phyloP scores from a whole-genome alignment of 306 rosid genomes.

The Urtica urens region DNA sequence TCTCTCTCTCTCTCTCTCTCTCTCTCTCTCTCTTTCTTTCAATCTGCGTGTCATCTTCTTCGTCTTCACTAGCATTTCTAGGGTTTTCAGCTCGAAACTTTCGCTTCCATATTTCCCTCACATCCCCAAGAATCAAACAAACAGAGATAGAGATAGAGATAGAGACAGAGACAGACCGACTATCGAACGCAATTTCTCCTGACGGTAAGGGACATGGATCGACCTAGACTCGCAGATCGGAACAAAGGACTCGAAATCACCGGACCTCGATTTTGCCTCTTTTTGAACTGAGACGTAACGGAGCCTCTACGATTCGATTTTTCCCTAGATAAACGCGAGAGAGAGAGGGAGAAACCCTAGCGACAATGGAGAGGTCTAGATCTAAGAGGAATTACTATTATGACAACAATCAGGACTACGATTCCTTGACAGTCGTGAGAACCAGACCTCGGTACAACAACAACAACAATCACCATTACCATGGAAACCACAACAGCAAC shows the following conservation, averaged over 20 bases:
- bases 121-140: slow-evolving; percentile 9
- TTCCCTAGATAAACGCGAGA: too few relatives aligned
- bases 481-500: slow-evolving; percentile 20
- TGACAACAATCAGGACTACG: slow-evolving; percentile 91
- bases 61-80: slow-evolving; percentile 8
- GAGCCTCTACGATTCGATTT: too few relatives aligned
- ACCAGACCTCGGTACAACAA: slow-evolving; percentile 72
- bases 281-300: too few relatives aligned
- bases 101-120: slow-evolving; percentile 5
- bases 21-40: slow-evolving; percentile 1
- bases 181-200: too few relatives aligned
- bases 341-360: slow-evolving; percentile 15
- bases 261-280: slow-evolving; percentile 10
- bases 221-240: too few relatives aligned
- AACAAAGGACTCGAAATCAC: too few relatives aligned
- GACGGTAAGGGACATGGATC: too few relatives aligned
- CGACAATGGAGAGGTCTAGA: slow-evolving; percentile 90
- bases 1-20: slow-evolving; percentile 6
- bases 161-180: not conserved
- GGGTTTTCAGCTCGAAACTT: slow-evolving; percentile 24
- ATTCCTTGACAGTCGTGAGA: slow-evolving; percentile 65
- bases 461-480: slow-evolving; percentile 47
- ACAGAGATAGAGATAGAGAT: too few relatives aligned
- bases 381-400: slow-evolving; percentile 89
- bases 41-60: not conserved